These are phyloP conservation scores for Mortierella sp. DNA, from an alignment of 371 early-diverging fungal species.

Conservation along the genomic window DNA sequence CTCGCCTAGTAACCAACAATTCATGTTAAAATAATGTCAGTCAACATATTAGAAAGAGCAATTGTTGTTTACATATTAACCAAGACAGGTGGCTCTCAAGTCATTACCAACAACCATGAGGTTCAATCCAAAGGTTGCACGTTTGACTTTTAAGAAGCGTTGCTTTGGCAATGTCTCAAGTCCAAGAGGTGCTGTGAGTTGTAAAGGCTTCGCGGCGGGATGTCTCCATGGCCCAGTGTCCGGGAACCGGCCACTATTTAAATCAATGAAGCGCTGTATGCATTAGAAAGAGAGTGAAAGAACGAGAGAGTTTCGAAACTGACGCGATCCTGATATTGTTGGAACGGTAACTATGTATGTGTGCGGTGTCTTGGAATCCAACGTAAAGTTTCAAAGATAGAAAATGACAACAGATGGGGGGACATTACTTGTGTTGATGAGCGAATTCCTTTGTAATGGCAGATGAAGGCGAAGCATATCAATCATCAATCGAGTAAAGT, in stretches of 20 bases:
- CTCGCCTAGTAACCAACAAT: conserved; percentile 66
- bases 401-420: neutral
- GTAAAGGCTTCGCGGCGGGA: conserved; percentile 62
- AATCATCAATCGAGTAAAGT: neutral
- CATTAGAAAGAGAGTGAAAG: neutral
- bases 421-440: conserved; percentile 73
- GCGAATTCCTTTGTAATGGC: conserved; percentile 75
- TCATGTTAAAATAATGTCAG: neutral
- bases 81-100: neutral
- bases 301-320: neutral
- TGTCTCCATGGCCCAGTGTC: conserved; percentile 88
- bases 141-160: conserved; percentile 70
- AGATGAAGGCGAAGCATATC: neutral
- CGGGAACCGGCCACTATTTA: conserved; percentile 70
- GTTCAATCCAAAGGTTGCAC: conserved; percentile 77
- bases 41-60: neutral
- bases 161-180: conserved; percentile 80
- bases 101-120: conserved; percentile 86
- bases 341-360: too few species aligned
- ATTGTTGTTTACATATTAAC: neutral
- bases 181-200: conserved; percentile 70
- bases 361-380: neutral
- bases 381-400: neutral
- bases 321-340: neutral
- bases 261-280: neutral